Evolutionary conservation across 176 grass and related monocot genomes (phyloP).

Genomic region (Thinopyrum elongatum): DNA sequence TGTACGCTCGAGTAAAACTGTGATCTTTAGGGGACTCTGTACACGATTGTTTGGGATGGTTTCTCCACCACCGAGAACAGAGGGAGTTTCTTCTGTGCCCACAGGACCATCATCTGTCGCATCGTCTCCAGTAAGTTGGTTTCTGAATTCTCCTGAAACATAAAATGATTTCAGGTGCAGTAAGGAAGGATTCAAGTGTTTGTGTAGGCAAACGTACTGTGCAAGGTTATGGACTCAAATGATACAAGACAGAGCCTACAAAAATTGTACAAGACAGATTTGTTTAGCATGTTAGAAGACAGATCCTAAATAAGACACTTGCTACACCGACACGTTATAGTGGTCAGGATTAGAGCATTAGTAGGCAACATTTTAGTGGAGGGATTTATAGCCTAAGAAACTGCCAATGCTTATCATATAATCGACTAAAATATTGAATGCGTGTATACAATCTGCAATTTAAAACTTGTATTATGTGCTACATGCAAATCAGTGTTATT

Average conservation of each 20-base stretch:
- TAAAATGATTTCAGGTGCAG: constrained; percentile 5
- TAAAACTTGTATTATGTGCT: not conserved
- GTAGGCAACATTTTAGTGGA: not conserved
- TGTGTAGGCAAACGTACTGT: not conserved
- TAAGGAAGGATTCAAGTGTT: not conserved
- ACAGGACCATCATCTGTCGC: constrained; percentile 37
- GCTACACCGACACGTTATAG: not conserved
- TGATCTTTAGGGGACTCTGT: too few relatives aligned
- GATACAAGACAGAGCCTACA: too few relatives aligned
- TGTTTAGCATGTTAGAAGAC: not conserved
- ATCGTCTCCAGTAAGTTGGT: constrained; percentile 40
- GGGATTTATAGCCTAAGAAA: not conserved
- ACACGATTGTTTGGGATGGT: not conserved
- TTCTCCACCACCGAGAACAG: constrained; percentile 50
- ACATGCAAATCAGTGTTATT: not conserved
- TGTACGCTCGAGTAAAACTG: too few relatives aligned
- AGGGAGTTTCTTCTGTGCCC: constrained; percentile 44
- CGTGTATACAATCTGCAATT: not conserved
- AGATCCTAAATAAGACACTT: not conserved
- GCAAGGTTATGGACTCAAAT: not conserved
- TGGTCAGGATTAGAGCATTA: not conserved
- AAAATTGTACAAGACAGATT: too few relatives aligned
- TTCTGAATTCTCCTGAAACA: constrained; percentile 52
- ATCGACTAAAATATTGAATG: not conserved
- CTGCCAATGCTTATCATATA: not conserved